Conservation (phyloP, 192 early-diverging fungal genomes). For the Backusella liffmaniae region DNA sequence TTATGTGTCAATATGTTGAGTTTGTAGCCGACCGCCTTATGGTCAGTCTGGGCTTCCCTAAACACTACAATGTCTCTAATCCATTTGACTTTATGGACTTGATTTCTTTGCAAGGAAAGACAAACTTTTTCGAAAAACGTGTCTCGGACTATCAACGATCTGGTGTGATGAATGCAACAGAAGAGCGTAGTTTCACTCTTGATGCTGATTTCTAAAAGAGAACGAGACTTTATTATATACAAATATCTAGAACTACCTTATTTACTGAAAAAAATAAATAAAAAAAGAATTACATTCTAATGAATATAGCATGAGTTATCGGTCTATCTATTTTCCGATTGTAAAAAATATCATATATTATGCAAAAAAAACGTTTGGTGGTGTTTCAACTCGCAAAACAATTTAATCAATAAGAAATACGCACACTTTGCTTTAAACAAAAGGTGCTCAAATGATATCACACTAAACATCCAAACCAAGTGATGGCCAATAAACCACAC, state of each 20-base stretch:
- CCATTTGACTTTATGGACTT: slow-evolving; percentile 99
- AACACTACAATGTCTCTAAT: slow-evolving; percentile 82
- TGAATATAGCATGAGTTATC: too few relatives aligned
- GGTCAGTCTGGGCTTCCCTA: slow-evolving; percentile 82
- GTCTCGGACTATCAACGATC: slow-evolving; percentile 94
- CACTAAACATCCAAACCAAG: too few relatives aligned
- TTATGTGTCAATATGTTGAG: slow-evolving; percentile 96
- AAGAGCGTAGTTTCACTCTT: slow-evolving; percentile 65
- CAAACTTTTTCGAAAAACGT: slow-evolving; percentile 97
- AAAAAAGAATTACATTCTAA: too few relatives aligned
- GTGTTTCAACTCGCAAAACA: too few relatives aligned
- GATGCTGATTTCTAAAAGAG: slow-evolving; percentile 70
- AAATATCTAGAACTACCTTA: background rate
- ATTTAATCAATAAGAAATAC: too few relatives aligned
- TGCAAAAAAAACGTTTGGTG: too few relatives aligned
- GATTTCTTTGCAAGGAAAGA: slow-evolving; percentile 96
- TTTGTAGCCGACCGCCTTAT: slow-evolving; percentile 95
- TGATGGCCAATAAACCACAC: too few relatives aligned
- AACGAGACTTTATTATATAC: background rate
- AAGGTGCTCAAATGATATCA: too few relatives aligned
- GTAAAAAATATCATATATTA: too few relatives aligned
- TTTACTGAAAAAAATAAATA: too few relatives aligned
- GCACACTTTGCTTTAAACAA: too few relatives aligned
- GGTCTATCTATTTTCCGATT: too few relatives aligned
- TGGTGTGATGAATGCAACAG: slow-evolving; percentile 71